Percentiles rank a stretch among this genome's conserved stretches.
Conservation (phyloP, 2,329 filamentous ascomycete species). For the Myrmaecium sp. region DNA sequence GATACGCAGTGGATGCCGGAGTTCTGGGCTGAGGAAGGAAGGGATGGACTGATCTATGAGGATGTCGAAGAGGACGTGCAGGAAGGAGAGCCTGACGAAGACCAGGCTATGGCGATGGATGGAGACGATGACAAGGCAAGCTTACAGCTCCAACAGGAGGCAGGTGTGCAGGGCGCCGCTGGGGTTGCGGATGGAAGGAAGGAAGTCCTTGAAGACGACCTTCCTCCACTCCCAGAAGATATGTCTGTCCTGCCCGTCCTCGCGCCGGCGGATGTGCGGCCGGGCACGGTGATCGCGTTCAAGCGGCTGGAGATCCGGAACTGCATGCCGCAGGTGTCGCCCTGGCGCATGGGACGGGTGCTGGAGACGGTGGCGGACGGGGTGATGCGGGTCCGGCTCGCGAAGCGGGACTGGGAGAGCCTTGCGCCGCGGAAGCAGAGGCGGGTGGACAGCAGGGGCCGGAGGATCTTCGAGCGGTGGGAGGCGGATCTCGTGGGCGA, state of each 20-base stretch:
- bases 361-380: constrained; percentile 36
- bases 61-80: constrained; percentile 7
- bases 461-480: constrained; percentile 61
- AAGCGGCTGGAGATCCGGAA: constrained; percentile 45
- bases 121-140: constrained; percentile 12
- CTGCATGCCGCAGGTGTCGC: constrained; percentile 47
- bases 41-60: not conserved
- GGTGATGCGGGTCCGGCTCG: constrained; percentile 45
- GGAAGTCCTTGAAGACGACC: constrained; percentile 34
- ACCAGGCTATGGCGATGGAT: constrained; percentile 8
- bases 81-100: constrained; percentile 7
- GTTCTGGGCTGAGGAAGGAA: not conserved
- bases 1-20: too few relatives aligned
- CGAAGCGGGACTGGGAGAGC: constrained; percentile 47
- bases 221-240: constrained; percentile 45
- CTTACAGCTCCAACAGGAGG: constrained; percentile 11
- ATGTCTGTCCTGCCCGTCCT: constrained; percentile 36
- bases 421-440: constrained; percentile 40
- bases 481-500: constrained; percentile 48
- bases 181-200: constrained; percentile 31
- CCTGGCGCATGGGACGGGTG: constrained; percentile 45
- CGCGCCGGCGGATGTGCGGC: constrained; percentile 28
- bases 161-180: constrained; percentile 9
- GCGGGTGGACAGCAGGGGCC: constrained; percentile 49
- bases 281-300: constrained; percentile 53